Percentiles rank a stretch among this genome's conserved stretches.
phyloP scores from a whole-genome alignment of 2,329 filamentous ascomycete genomes.

The Coleophoma cylindrospora region DNA sequence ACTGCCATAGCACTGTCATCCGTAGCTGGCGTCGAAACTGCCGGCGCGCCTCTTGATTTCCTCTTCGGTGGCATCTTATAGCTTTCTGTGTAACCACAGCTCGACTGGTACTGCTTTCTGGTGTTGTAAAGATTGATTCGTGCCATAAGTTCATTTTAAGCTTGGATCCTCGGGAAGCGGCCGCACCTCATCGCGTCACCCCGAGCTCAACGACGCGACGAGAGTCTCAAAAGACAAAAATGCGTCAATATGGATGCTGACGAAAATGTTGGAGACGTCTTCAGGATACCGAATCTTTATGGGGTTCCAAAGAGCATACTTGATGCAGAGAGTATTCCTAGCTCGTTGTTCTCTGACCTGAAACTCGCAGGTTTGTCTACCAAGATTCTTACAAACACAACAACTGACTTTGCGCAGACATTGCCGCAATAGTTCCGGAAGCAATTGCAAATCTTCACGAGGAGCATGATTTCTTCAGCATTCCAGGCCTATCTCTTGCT shows the following conservation, averaged over 20 bases:
- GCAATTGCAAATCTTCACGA: conserved; percentile 10
- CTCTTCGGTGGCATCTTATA: conserved; percentile 64
- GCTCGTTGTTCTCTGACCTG: conserved; percentile 24
- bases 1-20: conserved; percentile 59
- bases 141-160: too few relatives aligned
- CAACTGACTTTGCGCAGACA: conserved; percentile 12
- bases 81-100: too few relatives aligned
- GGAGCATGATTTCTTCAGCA: conserved; percentile 22
- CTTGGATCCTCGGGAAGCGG: too few relatives aligned
- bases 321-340: conserved; percentile 19
- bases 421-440: conserved; percentile 18
- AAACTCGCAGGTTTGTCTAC: conserved; percentile 20
- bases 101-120: too few relatives aligned
- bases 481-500: conserved; percentile 19
- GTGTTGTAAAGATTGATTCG: too few relatives aligned
- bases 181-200: too few relatives aligned
- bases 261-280: conserved; percentile 43
- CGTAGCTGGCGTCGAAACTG: conserved; percentile 49
- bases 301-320: conserved; percentile 44
- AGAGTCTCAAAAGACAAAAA: conserved; percentile 12
- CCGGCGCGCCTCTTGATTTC: conserved; percentile 52
- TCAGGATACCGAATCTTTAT: conserved; percentile 60
- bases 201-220: conserved; percentile 8
- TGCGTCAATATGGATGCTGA: conserved; percentile 30
- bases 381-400: too few relatives aligned